Evolutionary conservation across 2,329 filamentous ascomycete species (phyloP).

Genomic region (Cladophialophora immunda): DNA sequence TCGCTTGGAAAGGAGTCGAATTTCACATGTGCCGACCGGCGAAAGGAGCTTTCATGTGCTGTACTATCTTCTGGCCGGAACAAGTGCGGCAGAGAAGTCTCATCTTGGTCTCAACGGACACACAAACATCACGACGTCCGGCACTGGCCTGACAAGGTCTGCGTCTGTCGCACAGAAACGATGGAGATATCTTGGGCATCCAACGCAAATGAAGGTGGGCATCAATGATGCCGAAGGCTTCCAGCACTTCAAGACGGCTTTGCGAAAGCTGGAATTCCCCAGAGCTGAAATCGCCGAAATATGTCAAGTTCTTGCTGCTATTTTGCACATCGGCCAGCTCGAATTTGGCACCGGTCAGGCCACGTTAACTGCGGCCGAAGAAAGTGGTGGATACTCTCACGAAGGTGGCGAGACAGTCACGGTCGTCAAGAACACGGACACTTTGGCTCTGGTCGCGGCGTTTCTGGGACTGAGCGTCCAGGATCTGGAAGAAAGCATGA

Average conservation of each 20-base stretch:
- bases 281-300: slow-evolving; percentile 94
- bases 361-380: slow-evolving; percentile 81
- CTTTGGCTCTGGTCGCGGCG: slow-evolving; percentile 84
- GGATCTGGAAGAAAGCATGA: slow-evolving; percentile 86
- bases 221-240: slow-evolving; percentile 97
- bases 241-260: slow-evolving; percentile 94
- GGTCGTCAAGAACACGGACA: slow-evolving; percentile 91
- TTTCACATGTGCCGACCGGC: slow-evolving; percentile 90
- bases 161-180: slow-evolving; percentile 73
- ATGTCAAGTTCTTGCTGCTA: slow-evolving; percentile 90
- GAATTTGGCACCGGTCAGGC: slow-evolving; percentile 86
- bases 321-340: slow-evolving; percentile 96
- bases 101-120: slow-evolving; percentile 74
- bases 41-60: slow-evolving; percentile 96
- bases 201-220: slow-evolving; percentile 94
- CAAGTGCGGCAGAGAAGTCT: slow-evolving; percentile 85
- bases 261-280: slow-evolving; percentile 93
- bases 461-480: slow-evolving; percentile 86
- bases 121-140: slow-evolving; percentile 49
- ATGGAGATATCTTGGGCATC: slow-evolving; percentile 96
- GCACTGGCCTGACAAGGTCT: slow-evolving; percentile 58
- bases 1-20: slow-evolving; percentile 87
- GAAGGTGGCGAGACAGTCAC: slow-evolving; percentile 89
- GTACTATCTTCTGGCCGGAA: slow-evolving; percentile 94
- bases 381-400: slow-evolving; percentile 95